Conservation (phyloP, 805 yeast genomes). For the Nematodospora valgi region DNA sequence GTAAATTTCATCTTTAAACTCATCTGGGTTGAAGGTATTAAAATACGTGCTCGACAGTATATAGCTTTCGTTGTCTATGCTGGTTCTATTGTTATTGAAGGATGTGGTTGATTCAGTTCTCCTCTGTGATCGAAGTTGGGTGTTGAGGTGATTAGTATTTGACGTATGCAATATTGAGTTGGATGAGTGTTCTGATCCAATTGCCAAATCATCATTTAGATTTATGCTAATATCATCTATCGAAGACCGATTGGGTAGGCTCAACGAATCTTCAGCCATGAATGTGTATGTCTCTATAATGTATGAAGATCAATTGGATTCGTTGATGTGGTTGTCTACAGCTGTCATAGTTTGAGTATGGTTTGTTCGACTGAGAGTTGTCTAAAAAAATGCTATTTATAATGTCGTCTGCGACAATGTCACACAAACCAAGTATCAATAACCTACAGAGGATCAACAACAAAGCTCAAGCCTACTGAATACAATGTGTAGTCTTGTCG, state of each 20-base stretch:
- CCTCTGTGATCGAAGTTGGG: neutral
- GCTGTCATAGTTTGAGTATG: too few relatives aligned
- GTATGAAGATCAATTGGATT: too few relatives aligned
- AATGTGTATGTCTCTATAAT: too few relatives aligned
- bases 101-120: slow-evolving; percentile 17
- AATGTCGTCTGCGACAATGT: too few relatives aligned
- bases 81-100: slow-evolving; percentile 17
- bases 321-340: too few relatives aligned
- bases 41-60: slow-evolving; percentile 26
- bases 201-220: slow-evolving; percentile 33
- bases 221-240: slow-evolving; percentile 20
- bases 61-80: slow-evolving; percentile 30
- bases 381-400: too few relatives aligned
- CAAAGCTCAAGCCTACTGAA: too few relatives aligned
- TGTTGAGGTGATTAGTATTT: slow-evolving; percentile 1
- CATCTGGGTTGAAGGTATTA: slow-evolving; percentile 16
- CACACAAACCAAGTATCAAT: too few relatives aligned
- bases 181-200: slow-evolving; percentile 21
- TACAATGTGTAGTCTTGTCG: too few relatives aligned
- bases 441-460: too few relatives aligned
- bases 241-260: slow-evolving; percentile 14
- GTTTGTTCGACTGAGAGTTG: too few relatives aligned
- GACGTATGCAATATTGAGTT: slow-evolving; percentile 13
- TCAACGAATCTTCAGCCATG: slow-evolving; percentile 8
- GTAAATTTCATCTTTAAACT: slow-evolving; percentile 21